Percentiles rank a stretch among this genome's conserved stretches.
Evolutionary conservation across 306 rosid genomes (phyloP).

Genomic region (Vicia sativa): DNA sequence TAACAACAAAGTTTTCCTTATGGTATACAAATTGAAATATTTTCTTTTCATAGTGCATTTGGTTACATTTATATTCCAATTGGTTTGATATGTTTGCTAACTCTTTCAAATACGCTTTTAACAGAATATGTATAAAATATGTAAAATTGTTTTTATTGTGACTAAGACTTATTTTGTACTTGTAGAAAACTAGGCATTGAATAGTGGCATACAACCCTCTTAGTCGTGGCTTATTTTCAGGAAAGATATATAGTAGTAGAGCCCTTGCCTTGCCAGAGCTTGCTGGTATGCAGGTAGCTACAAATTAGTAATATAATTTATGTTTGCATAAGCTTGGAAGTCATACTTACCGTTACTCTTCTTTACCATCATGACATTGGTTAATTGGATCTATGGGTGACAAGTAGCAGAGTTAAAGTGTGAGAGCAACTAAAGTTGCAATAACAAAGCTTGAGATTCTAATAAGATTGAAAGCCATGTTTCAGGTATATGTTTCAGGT

Average conservation of each 20-base stretch:
- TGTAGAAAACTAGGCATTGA: slow-evolving; percentile 69
- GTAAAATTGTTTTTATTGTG: not conserved
- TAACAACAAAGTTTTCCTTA: slow-evolving; percentile 71
- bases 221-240: slow-evolving; percentile 73
- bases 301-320: slow-evolving; percentile 20
- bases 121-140: slow-evolving; percentile 11
- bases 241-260: slow-evolving; percentile 68
- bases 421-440: no score
- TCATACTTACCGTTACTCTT: no score
- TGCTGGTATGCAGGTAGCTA: slow-evolving; percentile 49
- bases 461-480: no score
- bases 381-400: no score
- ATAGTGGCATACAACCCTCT: slow-evolving; percentile 78
- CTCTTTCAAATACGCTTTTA: slow-evolving; percentile 18
- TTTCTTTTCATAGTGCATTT: slow-evolving; percentile 7
- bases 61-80: slow-evolving; percentile 20
- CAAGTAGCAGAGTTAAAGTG: no score
- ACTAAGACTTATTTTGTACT: slow-evolving; percentile 15
- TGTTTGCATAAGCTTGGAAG: no score
- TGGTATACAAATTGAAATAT: slow-evolving; percentile 44
- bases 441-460: no score
- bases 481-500: no score
- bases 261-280: slow-evolving; percentile 55
- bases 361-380: no score
- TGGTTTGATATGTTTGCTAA: slow-evolving; percentile 1